These are phyloP conservation scores for Sporothrix humicola DNA, from an alignment of 2,329 filamentous ascomycete species.

Conservation along the genomic window DNA sequence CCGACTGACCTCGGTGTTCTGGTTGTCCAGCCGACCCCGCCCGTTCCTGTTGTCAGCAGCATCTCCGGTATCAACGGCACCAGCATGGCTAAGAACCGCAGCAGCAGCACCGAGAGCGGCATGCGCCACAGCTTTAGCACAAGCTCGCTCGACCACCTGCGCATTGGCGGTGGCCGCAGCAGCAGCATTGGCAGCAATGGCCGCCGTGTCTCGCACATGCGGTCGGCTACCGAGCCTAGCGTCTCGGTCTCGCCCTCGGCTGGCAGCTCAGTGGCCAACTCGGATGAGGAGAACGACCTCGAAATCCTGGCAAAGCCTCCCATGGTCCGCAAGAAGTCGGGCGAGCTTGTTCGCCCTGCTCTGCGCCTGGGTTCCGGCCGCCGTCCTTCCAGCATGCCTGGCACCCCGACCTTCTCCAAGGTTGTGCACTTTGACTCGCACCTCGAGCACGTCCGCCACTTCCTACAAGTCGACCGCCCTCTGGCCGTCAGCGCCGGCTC, in stretches of 20 bases:
- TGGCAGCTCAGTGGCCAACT: constrained; percentile 57
- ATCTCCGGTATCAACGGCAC: constrained; percentile 35
- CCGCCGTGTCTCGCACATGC: constrained; percentile 56
- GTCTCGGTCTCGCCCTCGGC: constrained; percentile 54
- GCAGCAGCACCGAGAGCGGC: constrained; percentile 42
- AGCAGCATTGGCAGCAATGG: constrained; percentile 54
- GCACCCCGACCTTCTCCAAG: constrained; percentile 93
- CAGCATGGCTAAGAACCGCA: not conserved
- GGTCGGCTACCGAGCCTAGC: constrained; percentile 62
- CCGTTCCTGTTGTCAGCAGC: constrained; percentile 28
- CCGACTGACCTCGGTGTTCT: constrained; percentile 46
- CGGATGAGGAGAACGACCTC: constrained; percentile 69
- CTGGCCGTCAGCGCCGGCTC: constrained; percentile 95
- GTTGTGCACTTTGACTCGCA: constrained; percentile 98
- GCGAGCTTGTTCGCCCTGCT: constrained; percentile 91
- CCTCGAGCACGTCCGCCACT: constrained; percentile 94
- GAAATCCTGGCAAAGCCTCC: constrained; percentile 78
- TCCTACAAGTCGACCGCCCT: constrained; percentile 89
- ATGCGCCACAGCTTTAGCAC: constrained; percentile 58
- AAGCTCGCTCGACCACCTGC: constrained; percentile 52
- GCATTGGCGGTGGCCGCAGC: constrained; percentile 41
- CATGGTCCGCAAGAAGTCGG: constrained; percentile 97
- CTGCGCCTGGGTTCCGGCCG: constrained; percentile 79
- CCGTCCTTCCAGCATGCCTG: constrained; percentile 94
- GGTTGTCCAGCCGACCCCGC: constrained; percentile 48